Evolutionary conservation across 768 basidiomycete species (phyloP), one percentile per base, ranked within the genome.

Genomic region (Boletus fagicola): DNA sequence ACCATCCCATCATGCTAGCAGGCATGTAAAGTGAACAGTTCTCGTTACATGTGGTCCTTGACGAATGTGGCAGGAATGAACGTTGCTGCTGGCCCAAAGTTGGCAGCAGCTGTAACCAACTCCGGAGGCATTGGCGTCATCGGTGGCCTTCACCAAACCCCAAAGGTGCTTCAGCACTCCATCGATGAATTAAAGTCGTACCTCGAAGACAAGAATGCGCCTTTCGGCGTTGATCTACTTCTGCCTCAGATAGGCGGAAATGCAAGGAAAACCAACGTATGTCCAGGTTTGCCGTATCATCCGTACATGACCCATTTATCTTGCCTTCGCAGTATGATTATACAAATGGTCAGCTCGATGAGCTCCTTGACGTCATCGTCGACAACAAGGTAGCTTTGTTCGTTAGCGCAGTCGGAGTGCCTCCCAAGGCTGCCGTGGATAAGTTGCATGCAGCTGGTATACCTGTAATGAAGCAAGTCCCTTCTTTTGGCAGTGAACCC

Each of bases 21-120:
- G 89, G 87, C 69, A 65, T 54, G 65, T 57, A 15, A 31, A 48
- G 18, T 22, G 36, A 15, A 31, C 46, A 18, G 43, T 54, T 30
- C n/a, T 53, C 53, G 43, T 57, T 39, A 9, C 39, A 11, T 13
- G 30, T 46, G 12, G 15, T 36, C 30, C 39, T 7, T 57, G 38
- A 66, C 49, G 15, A 42, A 43, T 24, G 22, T 46, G 40, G 6
- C 50, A 70, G 69, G 69, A 24, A 92, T 93, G 91, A 92, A 90
- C 67, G 85, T 93, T 33, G 92, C 91, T 51, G 89, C 92, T 47
- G 90, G 90, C 7, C 90, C 92, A 12, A 87, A 80, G 72, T 75
- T 94, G 9, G 92, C 92, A 20, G 93, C 92, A 22, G 84, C 90
- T 1, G 91, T 94, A n/a, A 91, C 91, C n/a, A 94, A 94, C 66